Base-by-base conservation (phyloP, 495 filamentous ascomycete genomes). In the Parmelia sp. region DNA sequence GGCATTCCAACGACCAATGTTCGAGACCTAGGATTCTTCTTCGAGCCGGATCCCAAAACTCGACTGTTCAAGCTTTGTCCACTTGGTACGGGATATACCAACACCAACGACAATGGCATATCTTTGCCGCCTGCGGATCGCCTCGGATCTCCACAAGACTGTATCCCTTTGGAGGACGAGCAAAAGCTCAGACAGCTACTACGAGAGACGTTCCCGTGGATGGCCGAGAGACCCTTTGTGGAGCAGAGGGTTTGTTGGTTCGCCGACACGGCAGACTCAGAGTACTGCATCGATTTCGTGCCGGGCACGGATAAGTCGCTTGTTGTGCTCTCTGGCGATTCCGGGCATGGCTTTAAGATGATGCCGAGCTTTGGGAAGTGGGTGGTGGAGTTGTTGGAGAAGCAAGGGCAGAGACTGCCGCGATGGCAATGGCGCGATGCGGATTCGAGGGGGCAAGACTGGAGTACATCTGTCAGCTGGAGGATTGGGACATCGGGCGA, bases 1-100 rank as follows among this genome's bases (percentile, higher is more conserved):
- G 79, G 80, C 23, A 82, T 84, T 56, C 82, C 84, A 0, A 79
- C 83, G 2, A 81, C 77, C 6, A 82, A 84, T 60, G 78, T 74
- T 12, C 77, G 82, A 15, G 82, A 84, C 70, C 69, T 85, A 21
- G 82, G 82, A 0, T 85, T 84, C 73, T 82, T 84, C 69, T 86
- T 85, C 60, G 82, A 85, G 66, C 82, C 83, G 0, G 82, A 84
- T 67, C 77, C 74, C 1, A 75, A 77, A 68, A 83, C 81, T 0
- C 77, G 79, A 35, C 31, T 65, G 23, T 65, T 65, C 63, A 86
- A 85, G 74, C 67, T 86, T 15, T 83, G 81, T 55, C 79, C 82
- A 0, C 75, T 79, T 67, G 79, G 80, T 23, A 79, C 77, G 0
- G 84, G 82, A 3, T 84, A 80, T 64, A 78, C 80, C 51, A 85